Conservation (phyloP, 2,329 filamentous ascomycete species). For the Sarocladiaceae sp. region DNA sequence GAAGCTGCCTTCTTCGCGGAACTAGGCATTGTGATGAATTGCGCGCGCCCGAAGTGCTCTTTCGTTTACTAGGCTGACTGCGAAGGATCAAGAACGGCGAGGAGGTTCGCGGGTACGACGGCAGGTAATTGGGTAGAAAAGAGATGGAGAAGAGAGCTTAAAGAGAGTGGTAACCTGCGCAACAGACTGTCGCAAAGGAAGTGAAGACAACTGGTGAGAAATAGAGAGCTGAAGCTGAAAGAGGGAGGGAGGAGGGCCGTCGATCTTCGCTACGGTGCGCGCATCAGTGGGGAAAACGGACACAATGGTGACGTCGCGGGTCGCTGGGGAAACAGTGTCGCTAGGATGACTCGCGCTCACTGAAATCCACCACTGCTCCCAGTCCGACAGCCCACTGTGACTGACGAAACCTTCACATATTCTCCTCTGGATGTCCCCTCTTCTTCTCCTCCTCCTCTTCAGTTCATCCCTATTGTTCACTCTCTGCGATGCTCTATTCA, state of each 20-base stretch:
- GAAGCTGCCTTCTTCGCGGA: conserved; percentile 4
- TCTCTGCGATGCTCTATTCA: too few relatives aligned
- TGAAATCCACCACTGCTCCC: neutral
- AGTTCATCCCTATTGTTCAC: too few relatives aligned
- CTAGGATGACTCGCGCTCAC: neutral
- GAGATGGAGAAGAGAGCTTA: too few relatives aligned
- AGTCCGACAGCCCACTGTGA: neutral
- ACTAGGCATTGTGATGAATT: neutral
- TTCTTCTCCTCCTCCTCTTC: neutral
- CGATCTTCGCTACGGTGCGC: conserved; percentile 3
- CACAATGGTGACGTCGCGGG: conserved; percentile 19
- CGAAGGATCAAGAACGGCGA: neutral
- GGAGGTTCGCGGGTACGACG: neutral
- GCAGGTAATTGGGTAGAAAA: too few relatives aligned
- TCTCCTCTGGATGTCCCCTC: too few relatives aligned
- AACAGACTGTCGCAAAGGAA: too few relatives aligned
- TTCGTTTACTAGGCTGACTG: neutral
- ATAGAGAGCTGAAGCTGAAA: neutral
- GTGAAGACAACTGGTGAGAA: neutral
- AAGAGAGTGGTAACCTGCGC: too few relatives aligned
- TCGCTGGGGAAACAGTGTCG: conserved; percentile 22
- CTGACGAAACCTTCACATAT: conserved; percentile 1
- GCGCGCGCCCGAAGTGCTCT: too few relatives aligned
- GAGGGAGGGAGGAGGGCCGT: neutral
- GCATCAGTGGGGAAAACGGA: conserved; percentile 8